phyloP scores from a whole-genome alignment of 2,329 filamentous ascomycete species.

The Huntiella omanensis region DNA sequence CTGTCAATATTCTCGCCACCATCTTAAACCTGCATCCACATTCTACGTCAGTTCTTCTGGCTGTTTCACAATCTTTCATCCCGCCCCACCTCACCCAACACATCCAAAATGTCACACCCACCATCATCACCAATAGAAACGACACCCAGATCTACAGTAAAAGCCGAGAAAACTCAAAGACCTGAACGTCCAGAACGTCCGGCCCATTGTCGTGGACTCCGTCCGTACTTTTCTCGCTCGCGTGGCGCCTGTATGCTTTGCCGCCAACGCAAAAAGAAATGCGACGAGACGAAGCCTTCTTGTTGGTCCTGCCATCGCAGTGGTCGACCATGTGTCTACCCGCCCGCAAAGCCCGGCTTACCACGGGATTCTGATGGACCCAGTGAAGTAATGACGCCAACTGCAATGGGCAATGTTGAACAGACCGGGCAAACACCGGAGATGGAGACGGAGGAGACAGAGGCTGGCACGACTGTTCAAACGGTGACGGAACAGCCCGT shows the following conservation, averaged over 20 bases:
- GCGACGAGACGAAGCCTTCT: constrained; percentile 17
- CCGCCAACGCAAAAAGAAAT: constrained; percentile 19
- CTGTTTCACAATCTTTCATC: too few relatives aligned
- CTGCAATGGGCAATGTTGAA: too few relatives aligned
- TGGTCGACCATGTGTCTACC: constrained; percentile 9
- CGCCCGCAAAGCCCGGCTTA: constrained; percentile 1
- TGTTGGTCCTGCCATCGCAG: constrained; percentile 11
- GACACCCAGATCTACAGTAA: too few relatives aligned
- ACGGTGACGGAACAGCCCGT: neutral
- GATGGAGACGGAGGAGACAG: neutral
- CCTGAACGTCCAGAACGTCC: constrained; percentile 4
- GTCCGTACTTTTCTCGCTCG: constrained; percentile 11
- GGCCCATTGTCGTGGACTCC: constrained; percentile 7
- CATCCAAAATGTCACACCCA: too few relatives aligned
- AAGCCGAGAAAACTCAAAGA: too few relatives aligned
- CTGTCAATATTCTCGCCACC: neutral
- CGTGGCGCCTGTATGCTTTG: constrained; percentile 16
- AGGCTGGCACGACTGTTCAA: neutral
- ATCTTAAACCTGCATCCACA: neutral
- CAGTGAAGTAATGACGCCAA: neutral
- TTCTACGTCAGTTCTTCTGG: too few relatives aligned
- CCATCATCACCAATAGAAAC: too few relatives aligned
- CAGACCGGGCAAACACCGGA: neutral
- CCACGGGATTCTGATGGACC: neutral
- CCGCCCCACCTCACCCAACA: too few relatives aligned